Evolutionary conservation across 192 early-diverging fungal genomes (phyloP).

Genomic region (Backusella liffmaniae): DNA sequence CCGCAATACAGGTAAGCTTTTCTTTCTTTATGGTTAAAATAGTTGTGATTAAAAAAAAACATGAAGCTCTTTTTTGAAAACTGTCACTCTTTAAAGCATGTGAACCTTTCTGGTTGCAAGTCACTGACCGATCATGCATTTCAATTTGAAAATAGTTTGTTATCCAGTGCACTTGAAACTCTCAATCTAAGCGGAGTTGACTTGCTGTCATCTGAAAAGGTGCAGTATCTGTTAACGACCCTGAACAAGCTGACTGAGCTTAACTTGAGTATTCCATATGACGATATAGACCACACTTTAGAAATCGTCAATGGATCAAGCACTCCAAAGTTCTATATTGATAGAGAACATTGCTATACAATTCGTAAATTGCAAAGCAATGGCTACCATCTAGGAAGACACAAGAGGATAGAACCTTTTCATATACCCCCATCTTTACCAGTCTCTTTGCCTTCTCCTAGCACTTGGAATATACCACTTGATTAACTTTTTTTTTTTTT

Average conservation of each 20-base stretch:
- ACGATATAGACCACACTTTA: slow-evolving; percentile 20
- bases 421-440: background rate
- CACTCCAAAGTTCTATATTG: slow-evolving; percentile 11
- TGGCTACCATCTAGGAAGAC: background rate
- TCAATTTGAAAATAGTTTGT: background rate
- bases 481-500: background rate
- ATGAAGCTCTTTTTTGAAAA: slow-evolving; percentile 20
- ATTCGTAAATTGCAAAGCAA: slow-evolving; percentile 12
- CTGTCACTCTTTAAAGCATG: slow-evolving; percentile 21
- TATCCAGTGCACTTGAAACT: slow-evolving; percentile 8
- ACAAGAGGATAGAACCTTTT: background rate
- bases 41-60: background rate
- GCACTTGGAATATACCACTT: slow-evolving; percentile 2
- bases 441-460: background rate
- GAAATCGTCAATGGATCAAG: slow-evolving; percentile 4
- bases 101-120: slow-evolving; percentile 31
- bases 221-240: slow-evolving; percentile 14
- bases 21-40: background rate
- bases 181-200: slow-evolving; percentile 29
- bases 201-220: slow-evolving; percentile 9
- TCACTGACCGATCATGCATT: slow-evolving; percentile 30
- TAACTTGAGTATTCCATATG: slow-evolving; percentile 26
- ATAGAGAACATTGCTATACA: slow-evolving; percentile 33
- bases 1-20: slow-evolving; percentile 16
- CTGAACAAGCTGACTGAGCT: slow-evolving; percentile 19